A percentile compares a stretch with the other conserved stretches of the same genome.
phyloP scores from a whole-genome alignment of 768 basidiomycete genomes.

The Tylopilus plumbeoviolaceoides region DNA sequence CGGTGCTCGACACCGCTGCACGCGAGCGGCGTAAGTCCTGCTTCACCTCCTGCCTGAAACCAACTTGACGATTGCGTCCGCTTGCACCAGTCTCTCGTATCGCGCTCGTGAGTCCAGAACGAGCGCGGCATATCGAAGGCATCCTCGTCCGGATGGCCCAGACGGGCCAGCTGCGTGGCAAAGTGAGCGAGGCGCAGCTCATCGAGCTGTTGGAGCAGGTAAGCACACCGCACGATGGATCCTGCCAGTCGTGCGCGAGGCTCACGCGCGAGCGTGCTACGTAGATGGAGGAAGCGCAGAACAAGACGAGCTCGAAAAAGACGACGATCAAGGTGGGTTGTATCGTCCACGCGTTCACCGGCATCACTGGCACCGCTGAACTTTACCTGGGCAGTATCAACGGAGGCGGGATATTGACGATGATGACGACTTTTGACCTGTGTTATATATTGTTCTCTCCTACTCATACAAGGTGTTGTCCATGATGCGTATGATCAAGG shows the following conservation, averaged over 20 bases:
- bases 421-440: slow-evolving; percentile 47
- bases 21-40: slow-evolving; percentile 66
- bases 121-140: slow-evolving; percentile 75
- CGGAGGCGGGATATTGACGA: slow-evolving; percentile 64
- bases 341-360: background rate
- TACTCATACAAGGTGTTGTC: background rate
- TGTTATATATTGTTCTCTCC: background rate
- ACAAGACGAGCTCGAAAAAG: slow-evolving; percentile 47
- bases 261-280: slow-evolving; percentile 5
- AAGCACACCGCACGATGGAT: background rate
- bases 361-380: background rate
- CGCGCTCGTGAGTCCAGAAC: slow-evolving; percentile 76
- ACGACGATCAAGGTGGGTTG: slow-evolving; percentile 53
- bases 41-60: background rate
- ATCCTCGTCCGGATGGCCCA: slow-evolving; percentile 82
- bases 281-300: slow-evolving; percentile 55
- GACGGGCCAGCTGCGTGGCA: slow-evolving; percentile 71
- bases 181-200: slow-evolving; percentile 76
- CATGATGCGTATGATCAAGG: background rate
- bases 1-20: slow-evolving; percentile 72
- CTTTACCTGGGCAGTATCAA: slow-evolving; percentile 44
- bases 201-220: slow-evolving; percentile 88
- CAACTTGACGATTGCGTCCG: background rate
- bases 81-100: slow-evolving; percentile 70
- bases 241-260: background rate